Base-by-base conservation (phyloP, 2,329 filamentous ascomycete species). In the Claviceps spartinae region DNA sequence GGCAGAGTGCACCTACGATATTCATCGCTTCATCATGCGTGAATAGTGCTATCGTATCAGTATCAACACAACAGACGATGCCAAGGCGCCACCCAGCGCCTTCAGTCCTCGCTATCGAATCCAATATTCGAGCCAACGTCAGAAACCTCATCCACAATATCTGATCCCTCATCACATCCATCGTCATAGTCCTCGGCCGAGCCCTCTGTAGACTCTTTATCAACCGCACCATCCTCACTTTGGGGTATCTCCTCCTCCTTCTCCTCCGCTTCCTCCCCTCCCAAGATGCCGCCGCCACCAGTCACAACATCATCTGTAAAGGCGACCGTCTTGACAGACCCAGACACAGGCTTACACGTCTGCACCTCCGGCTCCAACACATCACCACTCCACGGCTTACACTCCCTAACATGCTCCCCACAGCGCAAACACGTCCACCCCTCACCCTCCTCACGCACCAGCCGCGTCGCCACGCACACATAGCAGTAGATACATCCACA, bases 401-500 rank as follows among this genome's bases (percentile, higher is more conserved):
- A 97, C 64, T 90, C 82, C 63, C 85, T 88, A 48, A 95, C 81
- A 20, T 85, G 65, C 62, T 88, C 85, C 18, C 90, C 90, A 63
- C 93, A 98, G 20, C 93, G 79, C 47, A 98, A 71, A 69, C 93
- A 98, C 11, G 81, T 78, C 88, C 90, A 96, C 2, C 91, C 91
- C 63, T 96, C 88, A 36, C 91, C 93, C 65, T 96, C 91, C 67
- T 97, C 91, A 5, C 84, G 81, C 67, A 96, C 91, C 44, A 98
- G 76, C 54, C 87, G 81, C 53, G 89, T 88, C 3, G 90, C 88
- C n/a, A 97, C 69, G 63, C 93, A 98, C 18, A 95, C 88, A 64
- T 94, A 98, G 68, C 93, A 98, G 70, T 97, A 98, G 54, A 96
- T 76, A 66, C 90, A 95, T 0, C 86, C 86, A 61, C 93, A 98